Evolutionary conservation across 768 basidiomycete genomes (phyloP), one percentile per base, ranked within the genome.

Genomic region (Leccinum obscurum): DNA sequence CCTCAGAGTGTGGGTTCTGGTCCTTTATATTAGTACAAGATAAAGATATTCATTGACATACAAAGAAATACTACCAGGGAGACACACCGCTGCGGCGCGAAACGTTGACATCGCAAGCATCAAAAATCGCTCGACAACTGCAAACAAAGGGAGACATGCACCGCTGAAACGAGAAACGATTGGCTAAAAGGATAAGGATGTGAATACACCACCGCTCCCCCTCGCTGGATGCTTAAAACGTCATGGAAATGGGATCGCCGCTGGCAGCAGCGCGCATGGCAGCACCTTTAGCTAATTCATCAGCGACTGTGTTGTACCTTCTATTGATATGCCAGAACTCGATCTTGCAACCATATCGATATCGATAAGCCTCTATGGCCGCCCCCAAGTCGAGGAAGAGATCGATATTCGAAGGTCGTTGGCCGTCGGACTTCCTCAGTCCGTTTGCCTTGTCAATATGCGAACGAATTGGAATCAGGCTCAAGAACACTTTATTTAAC

Each of bases 291-390:
- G 72, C 71, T 1, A 71, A 55, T 32, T n/a, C 48, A 54, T 73
- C 72, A 3, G 69, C 70, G 15, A 71, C 54, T 5, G 22, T 17
- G 51, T 75, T 75, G 56, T 65, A 64, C 26, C 60, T 57, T 48
- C 70, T 63, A 9, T 44, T 50, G 49, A 76, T 57, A 37, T 67
- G 58, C 61, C 69, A 69, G 54, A 75, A 74, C 22, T 48, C 57
- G 30, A 76, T 61, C 14, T 51, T 57, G 49, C 62, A 64, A 14
- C 15, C 52, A 37, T 44, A 55, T 24, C 35, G 35, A 37, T 37
- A 37, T 37, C 35, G 35, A 37, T 37, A 37, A 37, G 14, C 14
- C 35, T 37, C 35, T 37, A 37, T 37, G 35, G 35, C 62, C 6
- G 49, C 34, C 30, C 55, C 46, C 9, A 63, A 51, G 7, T 52